Conservation (phyloP, 768 basidiomycete genomes). For the Amanita rimosa region DNA sequence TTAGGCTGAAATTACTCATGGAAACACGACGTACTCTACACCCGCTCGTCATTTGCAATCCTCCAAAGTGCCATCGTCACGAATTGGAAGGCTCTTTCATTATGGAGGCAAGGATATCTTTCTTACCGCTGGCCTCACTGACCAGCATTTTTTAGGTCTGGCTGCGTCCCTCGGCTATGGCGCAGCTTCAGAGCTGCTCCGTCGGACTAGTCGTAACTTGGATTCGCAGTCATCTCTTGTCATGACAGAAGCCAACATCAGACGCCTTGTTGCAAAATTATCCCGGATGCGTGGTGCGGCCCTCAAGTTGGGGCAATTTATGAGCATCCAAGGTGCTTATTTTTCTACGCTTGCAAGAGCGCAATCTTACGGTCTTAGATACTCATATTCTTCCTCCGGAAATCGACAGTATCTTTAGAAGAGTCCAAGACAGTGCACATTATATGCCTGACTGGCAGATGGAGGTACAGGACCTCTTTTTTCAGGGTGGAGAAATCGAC, state of each 20-base stretch:
- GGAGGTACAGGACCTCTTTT: constrained; percentile 44
- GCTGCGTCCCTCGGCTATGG: constrained; percentile 85
- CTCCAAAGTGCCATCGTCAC: constrained; percentile 85
- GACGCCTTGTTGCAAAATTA: constrained; percentile 84
- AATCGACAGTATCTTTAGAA: constrained; percentile 76
- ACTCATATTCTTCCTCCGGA: constrained; percentile 82
- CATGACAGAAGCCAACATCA: constrained; percentile 87
- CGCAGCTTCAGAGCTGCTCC: constrained; percentile 77
- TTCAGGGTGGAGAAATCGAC: background rate
- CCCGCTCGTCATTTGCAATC: constrained; percentile 46
- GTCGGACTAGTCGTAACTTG: constrained; percentile 39
- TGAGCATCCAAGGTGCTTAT: constrained; percentile 80
- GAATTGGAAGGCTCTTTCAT: constrained; percentile 83
- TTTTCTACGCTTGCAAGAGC: background rate
- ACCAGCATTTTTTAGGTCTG: constrained; percentile 45
- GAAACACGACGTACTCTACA: constrained; percentile 2
- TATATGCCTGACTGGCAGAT: constrained; percentile 99
- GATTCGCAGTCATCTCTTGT: constrained; percentile 42
- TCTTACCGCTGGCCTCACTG: background rate
- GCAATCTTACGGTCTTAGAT: constrained; percentile 35
- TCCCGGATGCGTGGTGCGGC: constrained; percentile 95
- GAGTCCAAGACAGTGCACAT: constrained; percentile 91
- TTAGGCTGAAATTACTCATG: background rate
- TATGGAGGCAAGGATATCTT: constrained; percentile 59
- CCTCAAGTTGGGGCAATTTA: constrained; percentile 91